A percentile compares a stretch with the other conserved stretches of the same genome.
Evolutionary conservation across 148 eudicot species (phyloP).

Genomic region (Camellia sinensis): DNA sequence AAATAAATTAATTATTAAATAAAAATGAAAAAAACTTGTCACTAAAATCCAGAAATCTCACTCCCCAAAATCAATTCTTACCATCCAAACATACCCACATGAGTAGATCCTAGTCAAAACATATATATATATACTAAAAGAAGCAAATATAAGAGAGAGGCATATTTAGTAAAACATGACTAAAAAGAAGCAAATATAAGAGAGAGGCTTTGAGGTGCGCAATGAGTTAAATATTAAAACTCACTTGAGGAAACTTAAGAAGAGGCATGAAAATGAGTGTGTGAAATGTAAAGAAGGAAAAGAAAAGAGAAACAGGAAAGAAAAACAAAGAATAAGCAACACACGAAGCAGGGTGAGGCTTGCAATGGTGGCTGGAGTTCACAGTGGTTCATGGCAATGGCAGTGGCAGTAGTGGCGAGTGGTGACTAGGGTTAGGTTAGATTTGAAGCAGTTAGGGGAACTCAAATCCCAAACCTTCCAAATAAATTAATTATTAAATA

Average conservation of each 20-base stretch:
- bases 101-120: neutral
- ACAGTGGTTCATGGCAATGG: no score
- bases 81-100: neutral
- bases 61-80: constrained; percentile 4
- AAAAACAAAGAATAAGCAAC: no score
- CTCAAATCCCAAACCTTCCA: neutral
- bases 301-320: neutral
- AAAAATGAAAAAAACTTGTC: neutral
- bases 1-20: neutral
- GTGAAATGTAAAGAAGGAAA: neutral
- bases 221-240: neutral
- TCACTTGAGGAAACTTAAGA: neutral
- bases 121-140: no score
- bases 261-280: neutral
- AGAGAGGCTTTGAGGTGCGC: neutral
- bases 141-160: no score
- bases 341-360: neutral
- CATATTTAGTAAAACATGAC: no score
- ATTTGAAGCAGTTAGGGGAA: neutral
- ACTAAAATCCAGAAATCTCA: constrained; percentile 13
- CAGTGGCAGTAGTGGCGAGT: neutral
- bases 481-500: neutral
- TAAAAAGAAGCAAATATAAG: neutral
- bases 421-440: no score
- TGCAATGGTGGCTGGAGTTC: neutral